These are phyloP conservation scores for Auriscalpium vulgare DNA, from an alignment of 768 basidiomycete genomes.

Conservation along the genomic window DNA sequence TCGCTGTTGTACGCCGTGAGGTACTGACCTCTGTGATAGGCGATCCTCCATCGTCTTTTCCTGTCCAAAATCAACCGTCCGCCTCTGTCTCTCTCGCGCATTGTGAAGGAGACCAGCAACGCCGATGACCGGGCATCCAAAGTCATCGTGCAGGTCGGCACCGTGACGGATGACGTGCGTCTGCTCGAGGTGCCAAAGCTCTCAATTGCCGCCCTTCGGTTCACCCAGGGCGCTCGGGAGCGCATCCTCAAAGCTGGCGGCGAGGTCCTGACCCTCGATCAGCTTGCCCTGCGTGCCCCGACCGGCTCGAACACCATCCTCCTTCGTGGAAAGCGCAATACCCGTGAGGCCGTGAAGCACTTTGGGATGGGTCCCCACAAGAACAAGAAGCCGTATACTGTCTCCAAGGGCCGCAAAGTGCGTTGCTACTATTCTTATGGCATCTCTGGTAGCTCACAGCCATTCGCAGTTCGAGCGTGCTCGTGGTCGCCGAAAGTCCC, in stretches of 20 bases:
- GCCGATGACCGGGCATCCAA: conserved; percentile 66
- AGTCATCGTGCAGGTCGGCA: conserved; percentile 83
- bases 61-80: conserved; percentile 96
- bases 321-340: conserved; percentile 86
- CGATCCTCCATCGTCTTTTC: conserved; percentile 93
- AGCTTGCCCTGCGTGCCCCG: conserved; percentile 90
- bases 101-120: conserved; percentile 71
- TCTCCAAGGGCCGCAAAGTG: conserved; percentile 94
- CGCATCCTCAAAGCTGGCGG: conserved; percentile 94
- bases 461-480: conserved; percentile 78
- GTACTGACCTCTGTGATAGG: conserved; percentile 37
- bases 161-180: conserved; percentile 94
- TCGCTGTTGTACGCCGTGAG: conserved; percentile 1
- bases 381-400: conserved; percentile 96
- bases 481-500: conserved; percentile 98
- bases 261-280: conserved; percentile 91
- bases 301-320: conserved; percentile 94
- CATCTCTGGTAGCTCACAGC: background rate
- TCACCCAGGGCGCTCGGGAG: conserved; percentile 88
- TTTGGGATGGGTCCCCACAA: conserved; percentile 99
- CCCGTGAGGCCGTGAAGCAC: conserved; percentile 94
- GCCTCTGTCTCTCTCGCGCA: conserved; percentile 90
- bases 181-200: conserved; percentile 81
- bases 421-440: conserved; percentile 5
- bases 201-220: conserved; percentile 88